Evolutionary conservation across 768 basidiomycete species (phyloP).

Genomic region (Tephrocybe rancida): DNA sequence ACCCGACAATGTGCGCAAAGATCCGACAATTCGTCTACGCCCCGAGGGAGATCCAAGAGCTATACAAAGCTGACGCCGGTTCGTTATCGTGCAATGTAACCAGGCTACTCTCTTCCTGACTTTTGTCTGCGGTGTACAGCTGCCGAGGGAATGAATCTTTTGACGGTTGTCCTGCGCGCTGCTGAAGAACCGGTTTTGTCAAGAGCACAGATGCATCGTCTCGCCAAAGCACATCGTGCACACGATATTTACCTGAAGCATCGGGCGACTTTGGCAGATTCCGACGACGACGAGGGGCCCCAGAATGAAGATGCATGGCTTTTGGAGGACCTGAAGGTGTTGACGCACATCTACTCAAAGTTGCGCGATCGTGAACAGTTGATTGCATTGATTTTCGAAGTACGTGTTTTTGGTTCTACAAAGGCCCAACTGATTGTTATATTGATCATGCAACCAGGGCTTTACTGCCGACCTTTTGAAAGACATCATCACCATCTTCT

Average conservation of each 20-base stretch:
- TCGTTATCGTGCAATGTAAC: slow-evolving; percentile 23
- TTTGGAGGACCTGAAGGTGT: slow-evolving; percentile 85
- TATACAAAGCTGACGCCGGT: slow-evolving; percentile 83
- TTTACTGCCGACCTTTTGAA: slow-evolving; percentile 93
- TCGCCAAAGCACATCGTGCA: slow-evolving; percentile 76
- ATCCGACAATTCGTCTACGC: slow-evolving; percentile 85
- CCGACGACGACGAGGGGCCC: slow-evolving; percentile 93
- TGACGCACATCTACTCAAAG: slow-evolving; percentile 76
- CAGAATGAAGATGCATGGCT: slow-evolving; percentile 96
- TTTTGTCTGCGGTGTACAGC: slow-evolving; percentile 35
- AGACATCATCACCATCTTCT: slow-evolving; percentile 99
- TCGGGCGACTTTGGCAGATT: slow-evolving; percentile 66
- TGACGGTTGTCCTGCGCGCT: slow-evolving; percentile 80
- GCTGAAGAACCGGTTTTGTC: slow-evolving; percentile 75
- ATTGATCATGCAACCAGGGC: slow-evolving; percentile 53
- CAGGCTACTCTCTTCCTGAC: neutral
- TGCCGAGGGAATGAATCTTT: slow-evolving; percentile 69
- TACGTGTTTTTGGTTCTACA: slow-evolving; percentile 22
- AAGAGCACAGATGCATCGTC: slow-evolving; percentile 78
- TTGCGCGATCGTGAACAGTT: slow-evolving; percentile 89
- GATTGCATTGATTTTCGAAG: slow-evolving; percentile 95
- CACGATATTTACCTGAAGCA: slow-evolving; percentile 74
- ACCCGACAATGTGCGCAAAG: slow-evolving; percentile 87
- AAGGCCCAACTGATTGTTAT: neutral
- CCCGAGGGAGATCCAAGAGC: slow-evolving; percentile 83